Evolutionary conservation across 2,329 filamentous ascomycete genomes (phyloP).

Genomic region (Beauveria scarabaeidicola): DNA sequence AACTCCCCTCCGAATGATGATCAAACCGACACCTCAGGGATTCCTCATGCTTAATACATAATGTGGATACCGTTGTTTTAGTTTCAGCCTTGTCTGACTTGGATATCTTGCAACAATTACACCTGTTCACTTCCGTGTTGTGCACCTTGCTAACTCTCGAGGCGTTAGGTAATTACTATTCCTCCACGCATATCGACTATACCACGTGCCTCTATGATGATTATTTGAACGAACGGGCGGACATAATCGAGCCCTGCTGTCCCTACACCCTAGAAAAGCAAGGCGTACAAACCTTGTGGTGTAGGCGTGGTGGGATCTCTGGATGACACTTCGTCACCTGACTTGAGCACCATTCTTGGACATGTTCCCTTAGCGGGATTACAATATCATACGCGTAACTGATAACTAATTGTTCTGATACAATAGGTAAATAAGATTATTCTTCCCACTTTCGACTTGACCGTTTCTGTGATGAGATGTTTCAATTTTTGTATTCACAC

Average conservation of each 20-base stretch:
- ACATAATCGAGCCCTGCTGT: conserved; percentile 51
- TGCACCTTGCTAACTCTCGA: conserved; percentile 27
- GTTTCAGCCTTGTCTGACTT: conserved; percentile 64
- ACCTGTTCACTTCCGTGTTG: conserved; percentile 10
- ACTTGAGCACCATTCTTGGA: conserved; percentile 24
- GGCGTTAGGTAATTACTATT: conserved; percentile 32
- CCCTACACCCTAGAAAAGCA: conserved; percentile 40
- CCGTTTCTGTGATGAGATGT: conserved; percentile 38
- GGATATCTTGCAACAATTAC: conserved; percentile 21
- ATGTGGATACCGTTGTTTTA: conserved; percentile 54
- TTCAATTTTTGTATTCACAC: conserved; percentile 45
- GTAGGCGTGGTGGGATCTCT: conserved; percentile 42
- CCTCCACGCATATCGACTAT: conserved; percentile 19
- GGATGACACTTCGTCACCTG: conserved; percentile 61
- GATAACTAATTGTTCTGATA: conserved; percentile 23
- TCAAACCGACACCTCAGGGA: conserved; percentile 53
- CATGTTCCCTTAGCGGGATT: neutral
- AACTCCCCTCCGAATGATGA: conserved; percentile 44
- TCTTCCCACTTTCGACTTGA: conserved; percentile 14
- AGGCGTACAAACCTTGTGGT: conserved; percentile 56
- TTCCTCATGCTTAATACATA: conserved; percentile 59
- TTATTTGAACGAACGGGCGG: conserved; percentile 62
- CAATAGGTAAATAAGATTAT: conserved; percentile 27
- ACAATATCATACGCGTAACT: neutral
- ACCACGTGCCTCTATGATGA: conserved; percentile 41